Conservation (phyloP, 768 basidiomycete species). For the Russula vinacea region DNA sequence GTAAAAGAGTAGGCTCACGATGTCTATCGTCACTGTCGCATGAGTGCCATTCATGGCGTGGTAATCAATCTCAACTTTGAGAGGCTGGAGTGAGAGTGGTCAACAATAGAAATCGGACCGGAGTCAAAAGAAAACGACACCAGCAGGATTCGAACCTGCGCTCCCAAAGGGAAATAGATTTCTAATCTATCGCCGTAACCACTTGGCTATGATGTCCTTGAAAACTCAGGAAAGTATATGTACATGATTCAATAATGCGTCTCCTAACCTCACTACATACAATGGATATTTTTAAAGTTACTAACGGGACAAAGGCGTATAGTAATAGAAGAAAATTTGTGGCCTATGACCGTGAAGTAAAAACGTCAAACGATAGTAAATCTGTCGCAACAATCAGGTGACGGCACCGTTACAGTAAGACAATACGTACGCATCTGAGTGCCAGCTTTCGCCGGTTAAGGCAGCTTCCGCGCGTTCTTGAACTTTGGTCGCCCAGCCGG, state of each 20-base stretch:
- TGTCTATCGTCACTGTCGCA: conserved; percentile 51
- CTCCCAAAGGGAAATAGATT: conserved; percentile 40
- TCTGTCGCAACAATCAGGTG: not conserved
- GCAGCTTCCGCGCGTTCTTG: conserved; percentile 46
- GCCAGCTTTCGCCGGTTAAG: conserved; percentile 48
- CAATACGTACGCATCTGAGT: conserved; percentile 46
- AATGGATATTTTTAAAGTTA: not conserved
- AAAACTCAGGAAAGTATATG: not conserved
- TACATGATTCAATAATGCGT: not conserved
- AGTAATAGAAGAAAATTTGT: not conserved
- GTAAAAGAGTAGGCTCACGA: conserved; percentile 36
- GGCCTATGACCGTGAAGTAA: not conserved
- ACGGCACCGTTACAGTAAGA: not conserved
- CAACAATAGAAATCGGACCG: too few species aligned
- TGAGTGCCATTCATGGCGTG: conserved; percentile 31
- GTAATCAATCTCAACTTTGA: not conserved
- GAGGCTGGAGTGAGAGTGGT: too few species aligned
- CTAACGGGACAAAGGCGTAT: not conserved
- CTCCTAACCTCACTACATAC: too few species aligned
- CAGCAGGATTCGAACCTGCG: conserved; percentile 49
- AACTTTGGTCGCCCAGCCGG: conserved; percentile 67
- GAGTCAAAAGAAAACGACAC: conserved; percentile 35
- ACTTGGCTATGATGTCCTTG: conserved; percentile 66
- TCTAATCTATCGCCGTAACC: conserved; percentile 75
- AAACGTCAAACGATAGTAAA: conserved; percentile 15